These are phyloP conservation scores for Spinellus fusiger DNA, from an alignment of 192 early-diverging fungal genomes.

Conservation along the genomic window DNA sequence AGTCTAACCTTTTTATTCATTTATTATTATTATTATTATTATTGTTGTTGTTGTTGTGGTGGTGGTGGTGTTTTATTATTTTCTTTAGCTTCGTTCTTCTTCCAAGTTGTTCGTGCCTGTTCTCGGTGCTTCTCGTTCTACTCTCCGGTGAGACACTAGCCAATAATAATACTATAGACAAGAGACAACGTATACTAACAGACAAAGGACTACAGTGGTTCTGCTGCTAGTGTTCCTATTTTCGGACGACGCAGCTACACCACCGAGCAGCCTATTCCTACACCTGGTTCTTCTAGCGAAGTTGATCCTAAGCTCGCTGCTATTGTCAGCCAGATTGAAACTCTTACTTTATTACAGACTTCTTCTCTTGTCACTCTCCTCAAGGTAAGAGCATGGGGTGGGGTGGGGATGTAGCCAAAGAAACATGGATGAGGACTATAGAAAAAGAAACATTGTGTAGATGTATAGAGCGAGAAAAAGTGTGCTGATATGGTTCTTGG, in stretches of 20 bases:
- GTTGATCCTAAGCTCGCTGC: conserved; percentile 65
- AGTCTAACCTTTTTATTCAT: background rate
- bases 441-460: conserved; percentile 10
- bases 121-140: conserved; percentile 11
- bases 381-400: conserved; percentile 55
- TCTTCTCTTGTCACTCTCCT: conserved; percentile 80
- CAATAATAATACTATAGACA: background rate
- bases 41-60: background rate
- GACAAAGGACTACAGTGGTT: background rate
- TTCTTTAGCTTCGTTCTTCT: conserved; percentile 21
- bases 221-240: conserved; percentile 11
- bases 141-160: conserved; percentile 14
- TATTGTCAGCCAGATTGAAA: conserved; percentile 90
- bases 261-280: conserved; percentile 51
- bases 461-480: background rate
- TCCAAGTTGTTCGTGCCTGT: conserved; percentile 17
- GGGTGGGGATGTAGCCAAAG: background rate
- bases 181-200: background rate
- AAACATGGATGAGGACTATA: background rate
- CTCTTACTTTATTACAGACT: conserved; percentile 89
- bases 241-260: conserved; percentile 23
- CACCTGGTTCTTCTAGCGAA: conserved; percentile 51
- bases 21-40: background rate
- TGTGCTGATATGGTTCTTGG: background rate
- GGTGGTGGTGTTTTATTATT: background rate